phyloP scores from a whole-genome alignment of 108 stramenopile species.

The Nannochloropsis salina region DNA sequence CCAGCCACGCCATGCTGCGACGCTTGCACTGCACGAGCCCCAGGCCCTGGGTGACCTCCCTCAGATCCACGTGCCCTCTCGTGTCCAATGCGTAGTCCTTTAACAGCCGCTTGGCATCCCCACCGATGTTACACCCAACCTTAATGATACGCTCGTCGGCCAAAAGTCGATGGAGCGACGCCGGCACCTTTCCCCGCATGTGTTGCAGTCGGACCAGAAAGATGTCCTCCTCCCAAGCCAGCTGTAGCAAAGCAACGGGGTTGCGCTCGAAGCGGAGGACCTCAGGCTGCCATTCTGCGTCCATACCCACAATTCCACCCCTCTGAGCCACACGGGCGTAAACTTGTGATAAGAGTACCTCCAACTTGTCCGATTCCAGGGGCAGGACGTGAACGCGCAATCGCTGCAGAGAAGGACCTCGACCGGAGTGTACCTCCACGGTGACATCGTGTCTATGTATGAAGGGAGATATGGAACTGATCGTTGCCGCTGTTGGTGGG shows the following conservation, averaged over 20 bases:
- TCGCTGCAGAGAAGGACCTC: background rate
- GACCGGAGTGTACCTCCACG: background rate
- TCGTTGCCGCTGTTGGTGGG: too few relatives aligned
- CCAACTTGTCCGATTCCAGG: background rate
- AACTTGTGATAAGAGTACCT: background rate
- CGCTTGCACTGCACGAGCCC: background rate
- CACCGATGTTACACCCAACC: background rate
- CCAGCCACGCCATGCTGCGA: background rate
- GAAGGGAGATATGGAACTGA: background rate
- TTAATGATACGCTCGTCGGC: background rate
- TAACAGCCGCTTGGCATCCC: background rate
- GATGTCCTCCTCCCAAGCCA: background rate
- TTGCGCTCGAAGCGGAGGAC: background rate
- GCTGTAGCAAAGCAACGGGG: slow-evolving; percentile 1
- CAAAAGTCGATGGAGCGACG: background rate
- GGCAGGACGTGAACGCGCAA: slow-evolving; percentile 10
- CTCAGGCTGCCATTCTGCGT: slow-evolving; percentile 5
- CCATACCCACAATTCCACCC: background rate
- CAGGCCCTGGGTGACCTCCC: background rate
- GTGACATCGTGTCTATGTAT: background rate
- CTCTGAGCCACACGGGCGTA: background rate
- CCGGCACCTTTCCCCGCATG: slow-evolving; percentile 4
- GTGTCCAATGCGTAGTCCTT: background rate
- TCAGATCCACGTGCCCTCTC: background rate
- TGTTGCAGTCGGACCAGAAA: background rate